Evolutionary conservation across 2,329 filamentous ascomycete genomes (phyloP).

Genomic region (Aspergillus aculeatus): DNA sequence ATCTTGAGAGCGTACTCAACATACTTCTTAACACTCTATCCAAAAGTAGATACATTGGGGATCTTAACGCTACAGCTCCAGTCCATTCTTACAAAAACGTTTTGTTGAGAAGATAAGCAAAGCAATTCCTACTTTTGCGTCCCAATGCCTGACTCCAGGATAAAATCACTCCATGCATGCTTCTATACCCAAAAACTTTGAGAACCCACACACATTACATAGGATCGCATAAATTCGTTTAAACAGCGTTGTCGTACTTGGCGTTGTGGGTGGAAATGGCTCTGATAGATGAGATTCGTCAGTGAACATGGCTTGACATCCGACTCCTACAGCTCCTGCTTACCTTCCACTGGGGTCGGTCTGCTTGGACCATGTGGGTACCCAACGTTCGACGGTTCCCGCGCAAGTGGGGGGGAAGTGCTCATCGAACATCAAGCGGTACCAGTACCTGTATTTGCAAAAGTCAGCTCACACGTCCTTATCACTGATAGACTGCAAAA

Average conservation of each 20-base stretch:
- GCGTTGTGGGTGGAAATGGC: constrained; percentile 73
- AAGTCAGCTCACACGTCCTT: constrained; percentile 18
- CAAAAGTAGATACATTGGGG: constrained; percentile 1
- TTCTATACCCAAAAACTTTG: constrained; percentile 27
- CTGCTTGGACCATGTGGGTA: constrained; percentile 95
- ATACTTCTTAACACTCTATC: constrained; percentile 1
- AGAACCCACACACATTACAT: constrained; percentile 12
- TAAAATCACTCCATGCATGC: constrained; percentile 27
- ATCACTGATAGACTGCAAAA: not conserved
- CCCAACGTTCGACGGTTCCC: constrained; percentile 92
- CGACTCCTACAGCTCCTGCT: constrained; percentile 24
- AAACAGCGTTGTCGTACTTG: constrained; percentile 62
- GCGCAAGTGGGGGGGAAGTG: constrained; percentile 93
- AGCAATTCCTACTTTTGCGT: constrained; percentile 18
- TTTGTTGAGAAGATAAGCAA: not conserved
- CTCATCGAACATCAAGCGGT: constrained; percentile 97
- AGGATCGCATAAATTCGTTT: constrained; percentile 19
- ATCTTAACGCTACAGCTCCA: constrained; percentile 10
- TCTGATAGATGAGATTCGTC: constrained; percentile 44
- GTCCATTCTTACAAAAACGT: not conserved
- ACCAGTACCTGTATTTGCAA: constrained; percentile 71
- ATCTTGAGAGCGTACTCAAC: not conserved
- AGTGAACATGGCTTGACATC: not conserved
- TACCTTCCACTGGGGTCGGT: constrained; percentile 90
- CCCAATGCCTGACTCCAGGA: constrained; percentile 16